Conservation (phyloP, 2,329 filamentous ascomycete genomes). For the Exophiala xenobiotica region DNA sequence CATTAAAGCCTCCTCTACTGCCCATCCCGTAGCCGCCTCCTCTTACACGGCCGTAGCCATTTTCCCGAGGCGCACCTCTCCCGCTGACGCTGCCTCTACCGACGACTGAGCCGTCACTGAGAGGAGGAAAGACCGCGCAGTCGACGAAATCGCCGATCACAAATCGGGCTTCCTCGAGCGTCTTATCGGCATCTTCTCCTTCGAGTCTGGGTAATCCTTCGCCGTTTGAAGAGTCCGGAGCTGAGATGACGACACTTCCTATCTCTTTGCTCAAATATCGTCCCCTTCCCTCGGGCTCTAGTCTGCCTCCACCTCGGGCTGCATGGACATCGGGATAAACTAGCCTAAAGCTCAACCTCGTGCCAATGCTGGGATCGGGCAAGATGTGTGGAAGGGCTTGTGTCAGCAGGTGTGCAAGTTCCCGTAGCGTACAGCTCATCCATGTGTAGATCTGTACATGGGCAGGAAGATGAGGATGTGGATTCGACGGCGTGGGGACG, state of each 20-base stretch:
- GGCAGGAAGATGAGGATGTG: constrained; percentile 58
- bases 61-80: constrained; percentile 40
- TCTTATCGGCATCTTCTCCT: constrained; percentile 66
- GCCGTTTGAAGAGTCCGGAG: constrained; percentile 44
- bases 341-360: constrained; percentile 81
- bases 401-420: constrained; percentile 75
- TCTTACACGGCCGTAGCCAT: constrained; percentile 44
- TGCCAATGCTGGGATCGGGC: constrained; percentile 68
- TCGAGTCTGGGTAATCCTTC: constrained; percentile 42
- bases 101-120: constrained; percentile 65
- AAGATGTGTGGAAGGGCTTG: constrained; percentile 67
- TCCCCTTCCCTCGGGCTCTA: constrained; percentile 42
- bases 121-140: constrained; percentile 75
- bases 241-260: constrained; percentile 72
- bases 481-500: constrained; percentile 51
- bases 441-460: constrained; percentile 84
- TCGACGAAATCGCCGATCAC: constrained; percentile 87
- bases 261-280: constrained; percentile 77
- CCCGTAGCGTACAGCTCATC: constrained; percentile 74
- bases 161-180: constrained; percentile 73
- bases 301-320: constrained; percentile 33
- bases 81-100: constrained; percentile 41
- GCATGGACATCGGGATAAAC: constrained; percentile 73
- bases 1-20: constrained; percentile 44
- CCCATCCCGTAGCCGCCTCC: constrained; percentile 41